These are phyloP conservation scores for Zelonia costaricensis DNA, from an alignment of 208 protist species.

Conservation along the genomic window DNA sequence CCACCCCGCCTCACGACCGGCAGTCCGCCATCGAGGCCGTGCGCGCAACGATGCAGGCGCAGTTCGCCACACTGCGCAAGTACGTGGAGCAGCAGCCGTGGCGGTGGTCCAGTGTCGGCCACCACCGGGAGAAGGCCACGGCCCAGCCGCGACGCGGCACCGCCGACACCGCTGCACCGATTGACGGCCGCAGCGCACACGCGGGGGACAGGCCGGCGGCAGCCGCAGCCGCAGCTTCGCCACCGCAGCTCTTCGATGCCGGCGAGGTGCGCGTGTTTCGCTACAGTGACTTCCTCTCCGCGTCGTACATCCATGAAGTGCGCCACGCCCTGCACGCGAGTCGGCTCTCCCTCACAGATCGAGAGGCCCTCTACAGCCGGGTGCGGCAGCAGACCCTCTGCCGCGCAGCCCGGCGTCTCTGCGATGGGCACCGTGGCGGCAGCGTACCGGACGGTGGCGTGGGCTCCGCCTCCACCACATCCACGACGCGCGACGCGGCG, in stretches of 20 bases:
- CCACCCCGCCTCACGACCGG: not conserved
- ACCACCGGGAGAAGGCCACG: too few relatives aligned
- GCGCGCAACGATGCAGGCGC: slow-evolving; percentile 27
- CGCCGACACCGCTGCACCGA: not conserved
- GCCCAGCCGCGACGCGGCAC: not conserved
- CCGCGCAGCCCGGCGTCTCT: slow-evolving; percentile 28
- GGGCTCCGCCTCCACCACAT: slow-evolving; percentile 52
- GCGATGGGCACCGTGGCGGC: slow-evolving; percentile 15
- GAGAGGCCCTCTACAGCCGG: slow-evolving; percentile 54
- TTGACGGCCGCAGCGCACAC: too few relatives aligned
- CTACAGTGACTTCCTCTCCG: slow-evolving; percentile 62
- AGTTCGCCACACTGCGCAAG: slow-evolving; percentile 42
- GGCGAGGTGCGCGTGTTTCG: slow-evolving; percentile 48
- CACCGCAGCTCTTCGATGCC: slow-evolving; percentile 30
- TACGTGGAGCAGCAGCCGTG: slow-evolving; percentile 43
- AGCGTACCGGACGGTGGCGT: slow-evolving; percentile 1
- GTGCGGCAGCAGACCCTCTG: slow-evolving; percentile 49
- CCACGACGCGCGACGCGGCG: slow-evolving; percentile 44
- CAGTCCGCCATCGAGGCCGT: slow-evolving; percentile 18
- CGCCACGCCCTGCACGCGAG: slow-evolving; percentile 47
- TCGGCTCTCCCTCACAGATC: slow-evolving; percentile 45
- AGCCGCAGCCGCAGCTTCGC: not conserved
- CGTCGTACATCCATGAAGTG: slow-evolving; percentile 26
- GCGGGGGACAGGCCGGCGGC: too few relatives aligned
- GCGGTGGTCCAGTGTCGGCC: slow-evolving; percentile 32